Percentiles rank a stretch among this genome's conserved stretches.
Evolutionary conservation across 441 rosid genomes (phyloP).

Genomic region (Gossypium davidsonii): DNA sequence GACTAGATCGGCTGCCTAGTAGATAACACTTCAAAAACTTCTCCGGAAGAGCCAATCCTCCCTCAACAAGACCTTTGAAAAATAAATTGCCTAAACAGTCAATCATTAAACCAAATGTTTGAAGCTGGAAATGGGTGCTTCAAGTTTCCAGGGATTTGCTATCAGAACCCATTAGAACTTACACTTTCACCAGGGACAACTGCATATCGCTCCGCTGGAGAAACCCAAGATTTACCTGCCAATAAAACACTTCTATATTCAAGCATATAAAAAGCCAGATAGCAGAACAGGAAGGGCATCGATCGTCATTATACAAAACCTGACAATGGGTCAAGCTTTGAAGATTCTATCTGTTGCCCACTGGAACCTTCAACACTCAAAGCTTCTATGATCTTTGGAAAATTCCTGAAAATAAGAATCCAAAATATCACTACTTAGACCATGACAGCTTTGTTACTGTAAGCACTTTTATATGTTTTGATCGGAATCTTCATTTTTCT

Average conservation of each 20-base stretch:
- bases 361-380: constrained; percentile 80
- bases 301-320: constrained; percentile 31
- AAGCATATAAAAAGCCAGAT: neutral
- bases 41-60: too few species aligned
- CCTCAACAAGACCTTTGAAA: too few species aligned
- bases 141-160: neutral
- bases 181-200: constrained; percentile 86
- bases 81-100: neutral
- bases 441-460: too few species aligned
- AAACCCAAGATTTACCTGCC: constrained; percentile 82
- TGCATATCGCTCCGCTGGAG: constrained; percentile 86
- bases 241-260: constrained; percentile 6
- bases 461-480: too few species aligned
- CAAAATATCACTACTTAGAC: neutral
- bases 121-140: neutral
- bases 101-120: neutral
- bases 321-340: constrained; percentile 55
- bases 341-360: constrained; percentile 65
- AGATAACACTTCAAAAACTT: too few species aligned
- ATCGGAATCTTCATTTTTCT: too few species aligned
- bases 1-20: too few species aligned
- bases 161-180: constrained; percentile 21
- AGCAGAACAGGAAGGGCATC: neutral
- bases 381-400: constrained; percentile 66
- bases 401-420: constrained; percentile 41